Percentiles rank a stretch among this genome's conserved stretches.
These are phyloP conservation scores for Larix kaempferi DNA, from an alignment of 75 land plant species.

Conservation along the genomic window DNA sequence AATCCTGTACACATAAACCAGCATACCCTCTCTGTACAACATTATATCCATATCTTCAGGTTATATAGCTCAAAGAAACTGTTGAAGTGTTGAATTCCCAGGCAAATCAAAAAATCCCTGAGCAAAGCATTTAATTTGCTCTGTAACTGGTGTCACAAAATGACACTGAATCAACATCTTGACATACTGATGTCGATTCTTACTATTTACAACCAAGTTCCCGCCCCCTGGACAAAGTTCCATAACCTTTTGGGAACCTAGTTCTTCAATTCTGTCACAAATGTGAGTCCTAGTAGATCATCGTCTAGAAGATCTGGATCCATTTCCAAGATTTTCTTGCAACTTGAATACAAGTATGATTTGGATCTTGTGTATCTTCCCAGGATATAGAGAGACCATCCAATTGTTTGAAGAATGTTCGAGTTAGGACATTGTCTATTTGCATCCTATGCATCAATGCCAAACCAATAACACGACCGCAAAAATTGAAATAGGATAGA, in stretches of 20 bases:
- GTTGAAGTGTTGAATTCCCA: too few species aligned
- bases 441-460: constrained; percentile 77
- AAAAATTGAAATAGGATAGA: too few species aligned
- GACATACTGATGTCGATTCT: constrained; percentile 57
- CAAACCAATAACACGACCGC: constrained; percentile 55
- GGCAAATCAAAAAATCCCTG: too few species aligned
- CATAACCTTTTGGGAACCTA: constrained; percentile 55
- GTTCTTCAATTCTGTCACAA: constrained; percentile 71
- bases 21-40: too few species aligned
- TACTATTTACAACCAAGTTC: constrained; percentile 58
- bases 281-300: constrained; percentile 82
- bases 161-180: too few species aligned
- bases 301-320: constrained; percentile 64
- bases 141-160: too few species aligned
- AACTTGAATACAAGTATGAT: constrained; percentile 71
- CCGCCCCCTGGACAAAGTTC: constrained; percentile 80
- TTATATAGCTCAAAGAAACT: too few species aligned
- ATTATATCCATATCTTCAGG: too few species aligned
- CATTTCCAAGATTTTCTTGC: constrained; percentile 80
- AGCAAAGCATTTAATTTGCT: too few species aligned
- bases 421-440: constrained; percentile 60
- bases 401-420: constrained; percentile 59
- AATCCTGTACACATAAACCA: too few species aligned
- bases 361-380: constrained; percentile 82
- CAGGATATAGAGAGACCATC: constrained; percentile 49